Evolutionary conservation across 495 filamentous ascomycete genomes (phyloP).

Genomic region (Daldinia decipiens): DNA sequence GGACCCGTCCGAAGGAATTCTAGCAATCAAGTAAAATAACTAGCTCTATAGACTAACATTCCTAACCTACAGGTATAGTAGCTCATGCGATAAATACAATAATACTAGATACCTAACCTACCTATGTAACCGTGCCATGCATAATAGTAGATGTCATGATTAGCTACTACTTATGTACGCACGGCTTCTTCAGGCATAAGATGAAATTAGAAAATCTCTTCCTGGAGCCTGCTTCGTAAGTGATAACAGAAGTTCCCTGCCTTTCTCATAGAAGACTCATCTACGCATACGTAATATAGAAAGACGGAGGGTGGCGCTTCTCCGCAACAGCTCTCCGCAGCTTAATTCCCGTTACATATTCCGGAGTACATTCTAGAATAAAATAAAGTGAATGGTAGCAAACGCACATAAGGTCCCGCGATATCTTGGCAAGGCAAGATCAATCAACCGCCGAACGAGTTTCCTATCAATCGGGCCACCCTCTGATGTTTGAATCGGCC

Average conservation of each 20-base stretch:
- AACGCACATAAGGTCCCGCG: constrained; percentile 45
- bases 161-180: constrained; percentile 14
- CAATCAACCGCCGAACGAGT: constrained; percentile 43
- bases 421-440: constrained; percentile 39
- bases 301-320: constrained; percentile 19
- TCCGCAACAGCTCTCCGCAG: constrained; percentile 40
- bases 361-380: constrained; percentile 35
- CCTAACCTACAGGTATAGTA: background rate
- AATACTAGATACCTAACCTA: background rate
- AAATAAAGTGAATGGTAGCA: constrained; percentile 41
- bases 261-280: constrained; percentile 3
- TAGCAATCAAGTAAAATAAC: constrained; percentile 19
- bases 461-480: constrained; percentile 43
- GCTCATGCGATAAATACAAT: constrained; percentile 28
- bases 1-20: background rate
- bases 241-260: background rate
- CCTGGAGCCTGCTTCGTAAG: background rate
- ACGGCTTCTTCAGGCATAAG: background rate
- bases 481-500: constrained; percentile 43
- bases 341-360: constrained; percentile 31
- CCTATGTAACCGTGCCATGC: background rate
- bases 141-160: constrained; percentile 11
- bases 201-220: background rate
- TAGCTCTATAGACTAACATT: background rate
- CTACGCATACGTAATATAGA: background rate